A percentile compares a stretch with the other conserved stretches of the same genome.
Conservation (phyloP, 345 rosid genomes). For the Populus alba region DNA sequence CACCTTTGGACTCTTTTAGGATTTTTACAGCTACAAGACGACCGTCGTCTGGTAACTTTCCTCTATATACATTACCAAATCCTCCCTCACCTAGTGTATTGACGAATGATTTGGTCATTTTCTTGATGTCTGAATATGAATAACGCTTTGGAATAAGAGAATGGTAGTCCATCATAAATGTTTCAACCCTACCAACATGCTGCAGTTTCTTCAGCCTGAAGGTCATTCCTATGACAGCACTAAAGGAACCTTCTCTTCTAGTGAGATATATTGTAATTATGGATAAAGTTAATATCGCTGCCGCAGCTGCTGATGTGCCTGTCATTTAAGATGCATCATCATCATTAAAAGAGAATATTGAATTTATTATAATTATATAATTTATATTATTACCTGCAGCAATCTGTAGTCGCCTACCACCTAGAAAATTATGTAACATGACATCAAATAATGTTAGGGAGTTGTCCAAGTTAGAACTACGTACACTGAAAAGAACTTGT, state of each 20-base stretch:
- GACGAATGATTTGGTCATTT: conserved; percentile 25
- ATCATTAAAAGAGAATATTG: no score
- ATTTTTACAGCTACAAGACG: conserved; percentile 32
- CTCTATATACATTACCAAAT: conserved; percentile 33
- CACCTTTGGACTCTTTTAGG: conserved; percentile 1
- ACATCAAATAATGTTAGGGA: no score
- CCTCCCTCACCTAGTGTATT: conserved; percentile 34
- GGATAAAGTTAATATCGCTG: no score
- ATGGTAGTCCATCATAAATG: conserved; percentile 3
- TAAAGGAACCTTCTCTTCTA: not conserved
- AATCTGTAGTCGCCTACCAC: not conserved
- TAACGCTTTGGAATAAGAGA: conserved; percentile 14
- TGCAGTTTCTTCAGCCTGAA: not conserved
- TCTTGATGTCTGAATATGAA: conserved; percentile 18
- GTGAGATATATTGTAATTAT: not conserved
- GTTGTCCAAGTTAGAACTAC: no score
- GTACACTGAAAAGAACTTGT: no score
- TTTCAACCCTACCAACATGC: conserved; percentile 4
- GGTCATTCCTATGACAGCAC: not conserved
- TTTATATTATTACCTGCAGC: no score
- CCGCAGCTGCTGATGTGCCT: no score
- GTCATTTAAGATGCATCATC: no score
- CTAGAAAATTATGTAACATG: no score
- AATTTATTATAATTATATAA: no score
- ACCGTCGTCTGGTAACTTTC: conserved; percentile 16